phyloP scores from a whole-genome alignment of 73 alveolate genomes.

The Uronychia setigera region DNA sequence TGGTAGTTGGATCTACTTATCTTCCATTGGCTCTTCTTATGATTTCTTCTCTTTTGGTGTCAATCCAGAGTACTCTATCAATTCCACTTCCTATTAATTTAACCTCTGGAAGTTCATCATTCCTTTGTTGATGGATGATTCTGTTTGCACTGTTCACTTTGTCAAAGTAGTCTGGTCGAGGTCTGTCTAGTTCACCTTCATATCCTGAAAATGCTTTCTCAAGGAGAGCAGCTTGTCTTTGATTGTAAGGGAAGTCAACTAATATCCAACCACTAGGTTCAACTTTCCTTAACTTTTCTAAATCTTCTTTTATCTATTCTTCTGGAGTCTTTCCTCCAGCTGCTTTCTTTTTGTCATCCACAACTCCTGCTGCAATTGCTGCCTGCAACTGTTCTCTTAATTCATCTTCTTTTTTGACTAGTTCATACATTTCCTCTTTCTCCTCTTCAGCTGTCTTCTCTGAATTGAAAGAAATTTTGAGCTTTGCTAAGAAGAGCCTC shows the following conservation, averaged over 20 bases:
- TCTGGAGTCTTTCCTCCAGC: conserved; percentile 45
- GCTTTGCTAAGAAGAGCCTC: conserved; percentile 21
- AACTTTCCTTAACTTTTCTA: conserved; percentile 24
- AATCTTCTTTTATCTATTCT: conserved; percentile 30
- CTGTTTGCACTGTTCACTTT: neutral
- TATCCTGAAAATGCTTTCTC: conserved; percentile 82
- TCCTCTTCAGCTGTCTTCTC: neutral
- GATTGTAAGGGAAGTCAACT: conserved; percentile 90
- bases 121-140: neutral
- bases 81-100: neutral
- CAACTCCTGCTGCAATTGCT: conserved; percentile 25
- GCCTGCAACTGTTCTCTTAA: conserved; percentile 30
- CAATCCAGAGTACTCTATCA: conserved; percentile 19
- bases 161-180: neutral
- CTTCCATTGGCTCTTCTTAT: conserved; percentile 88
- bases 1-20: conserved; percentile 80
- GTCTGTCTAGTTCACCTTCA: conserved; percentile 59
- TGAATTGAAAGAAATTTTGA: conserved; percentile 12
- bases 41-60: conserved; percentile 60
- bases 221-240: conserved; percentile 82
- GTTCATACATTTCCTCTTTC: conserved; percentile 14
- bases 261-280: conserved; percentile 83
- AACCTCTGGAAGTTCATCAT: neutral
- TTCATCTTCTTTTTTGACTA: conserved; percentile 32
- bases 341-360: conserved; percentile 17